These are phyloP conservation scores for Caulochytrium protostelioides DNA, from an alignment of 371 early-diverging fungal genomes.

Conservation along the genomic window DNA sequence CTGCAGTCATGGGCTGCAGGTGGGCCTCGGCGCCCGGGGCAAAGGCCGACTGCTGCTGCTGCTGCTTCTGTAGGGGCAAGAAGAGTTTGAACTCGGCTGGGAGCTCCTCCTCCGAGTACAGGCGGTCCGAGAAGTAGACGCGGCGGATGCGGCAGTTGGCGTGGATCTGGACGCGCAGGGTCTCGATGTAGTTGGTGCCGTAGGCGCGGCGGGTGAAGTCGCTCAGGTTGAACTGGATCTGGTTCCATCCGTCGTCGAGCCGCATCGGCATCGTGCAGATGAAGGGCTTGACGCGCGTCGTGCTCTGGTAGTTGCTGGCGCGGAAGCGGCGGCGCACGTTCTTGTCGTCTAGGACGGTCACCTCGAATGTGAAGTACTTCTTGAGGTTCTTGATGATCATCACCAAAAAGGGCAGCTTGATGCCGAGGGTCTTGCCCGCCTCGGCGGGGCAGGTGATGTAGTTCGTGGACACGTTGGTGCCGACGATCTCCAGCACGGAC, in stretches of 20 bases:
- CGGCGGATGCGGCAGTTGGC: slow-evolving; percentile 73
- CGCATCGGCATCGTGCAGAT: slow-evolving; percentile 86
- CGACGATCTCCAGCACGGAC: slow-evolving; percentile 53
- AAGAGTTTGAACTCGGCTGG: slow-evolving; percentile 81
- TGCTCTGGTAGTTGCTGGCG: slow-evolving; percentile 71
- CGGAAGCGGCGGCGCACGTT: slow-evolving; percentile 55
- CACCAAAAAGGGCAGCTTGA: slow-evolving; percentile 71
- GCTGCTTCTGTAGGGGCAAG: slow-evolving; percentile 42
- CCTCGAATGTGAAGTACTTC: slow-evolving; percentile 77
- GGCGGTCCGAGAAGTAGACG: slow-evolving; percentile 71
- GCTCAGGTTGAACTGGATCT: slow-evolving; percentile 64
- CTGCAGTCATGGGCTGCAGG: too few relatives aligned
- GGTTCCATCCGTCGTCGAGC: slow-evolving; percentile 89
- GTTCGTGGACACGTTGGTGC: slow-evolving; percentile 55
- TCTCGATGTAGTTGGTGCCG: slow-evolving; percentile 73
- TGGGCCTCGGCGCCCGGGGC: too few relatives aligned
- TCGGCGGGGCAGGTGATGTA: slow-evolving; percentile 68
- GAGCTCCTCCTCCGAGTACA: slow-evolving; percentile 74
- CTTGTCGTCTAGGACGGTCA: slow-evolving; percentile 62
- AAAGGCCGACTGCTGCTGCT: too few relatives aligned
- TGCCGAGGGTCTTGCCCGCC: slow-evolving; percentile 55
- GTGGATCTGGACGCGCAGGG: slow-evolving; percentile 66
- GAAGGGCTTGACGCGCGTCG: slow-evolving; percentile 60
- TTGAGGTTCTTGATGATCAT: slow-evolving; percentile 66
- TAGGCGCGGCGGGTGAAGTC: slow-evolving; percentile 69